These are phyloP conservation scores for Cryoendolithus antarcticus DNA, from an alignment of 2,329 filamentous ascomycete genomes.

Conservation along the genomic window DNA sequence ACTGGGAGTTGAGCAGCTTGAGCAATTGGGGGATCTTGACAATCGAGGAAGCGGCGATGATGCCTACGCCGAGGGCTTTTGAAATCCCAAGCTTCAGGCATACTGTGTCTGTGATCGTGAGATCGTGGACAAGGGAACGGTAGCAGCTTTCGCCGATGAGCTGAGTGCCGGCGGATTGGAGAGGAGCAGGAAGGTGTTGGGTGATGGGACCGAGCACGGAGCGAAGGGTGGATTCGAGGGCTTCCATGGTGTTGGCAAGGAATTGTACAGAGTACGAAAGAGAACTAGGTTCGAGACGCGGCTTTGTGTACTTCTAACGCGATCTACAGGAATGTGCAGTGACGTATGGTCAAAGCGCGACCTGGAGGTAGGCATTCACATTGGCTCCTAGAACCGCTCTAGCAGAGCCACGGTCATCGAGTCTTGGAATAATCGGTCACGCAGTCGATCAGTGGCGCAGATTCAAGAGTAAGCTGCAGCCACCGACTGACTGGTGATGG, in stretches of 20 bases:
- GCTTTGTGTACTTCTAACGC: neutral
- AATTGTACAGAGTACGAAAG: too few species aligned
- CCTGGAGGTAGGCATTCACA: neutral
- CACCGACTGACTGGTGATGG: too few species aligned
- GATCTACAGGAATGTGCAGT: neutral
- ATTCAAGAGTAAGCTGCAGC: too few species aligned
- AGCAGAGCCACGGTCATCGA: too few species aligned
- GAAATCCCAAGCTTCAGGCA: constrained; percentile 85
- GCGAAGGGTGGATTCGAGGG: constrained; percentile 32
- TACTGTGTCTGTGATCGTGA: constrained; percentile 62
- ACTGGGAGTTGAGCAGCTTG: constrained; percentile 73
- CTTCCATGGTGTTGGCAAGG: constrained; percentile 29
- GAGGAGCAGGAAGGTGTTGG: constrained; percentile 49
- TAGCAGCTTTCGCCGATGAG: constrained; percentile 81
- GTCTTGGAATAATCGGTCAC: too few species aligned
- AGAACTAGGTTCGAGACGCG: neutral
- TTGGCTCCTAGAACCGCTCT: too few species aligned
- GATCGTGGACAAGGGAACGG: constrained; percentile 68
- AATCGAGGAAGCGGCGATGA: constrained; percentile 77
- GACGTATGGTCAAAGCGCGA: neutral
- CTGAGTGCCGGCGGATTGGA: constrained; percentile 62
- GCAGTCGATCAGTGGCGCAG: too few species aligned
- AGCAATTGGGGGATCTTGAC: constrained; percentile 96
- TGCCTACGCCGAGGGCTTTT: constrained; percentile 85
- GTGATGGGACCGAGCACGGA: constrained; percentile 32